These are phyloP conservation scores for Trametes versicolor DNA, from an alignment of 1,284 basidiomycete species.

Conservation along the genomic window DNA sequence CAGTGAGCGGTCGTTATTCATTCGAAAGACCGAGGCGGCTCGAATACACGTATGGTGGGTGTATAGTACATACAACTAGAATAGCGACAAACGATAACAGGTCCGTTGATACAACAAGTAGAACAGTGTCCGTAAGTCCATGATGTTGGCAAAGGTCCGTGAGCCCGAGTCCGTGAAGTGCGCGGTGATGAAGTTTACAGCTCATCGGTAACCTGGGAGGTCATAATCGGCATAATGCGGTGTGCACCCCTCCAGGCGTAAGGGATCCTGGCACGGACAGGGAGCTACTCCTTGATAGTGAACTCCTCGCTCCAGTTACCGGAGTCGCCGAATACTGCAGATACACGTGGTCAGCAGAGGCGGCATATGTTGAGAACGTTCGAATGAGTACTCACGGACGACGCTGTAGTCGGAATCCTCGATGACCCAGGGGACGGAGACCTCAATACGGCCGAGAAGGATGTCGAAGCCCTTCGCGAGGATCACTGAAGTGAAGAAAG, in stretches of 20 bases:
- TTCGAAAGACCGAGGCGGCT: too few relatives aligned
- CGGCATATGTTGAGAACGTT: background rate
- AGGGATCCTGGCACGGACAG: background rate
- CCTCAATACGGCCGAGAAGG: conserved; percentile 23
- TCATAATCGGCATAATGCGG: background rate
- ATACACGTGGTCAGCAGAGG: background rate
- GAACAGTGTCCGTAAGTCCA: background rate
- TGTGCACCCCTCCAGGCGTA: background rate
- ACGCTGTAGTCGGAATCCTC: conserved; percentile 29
- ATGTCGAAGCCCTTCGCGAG: conserved; percentile 31
- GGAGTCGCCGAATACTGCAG: conserved; percentile 39
- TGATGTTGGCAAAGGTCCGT: conserved; percentile 1
- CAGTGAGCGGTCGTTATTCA: too few relatives aligned
- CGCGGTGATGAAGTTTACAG: background rate
- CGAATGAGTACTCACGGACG: conserved; percentile 18
- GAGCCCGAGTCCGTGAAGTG: too few relatives aligned
- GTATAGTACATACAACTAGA: background rate
- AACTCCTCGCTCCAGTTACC: conserved; percentile 37
- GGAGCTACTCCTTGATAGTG: conserved; percentile 27
- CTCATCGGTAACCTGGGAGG: background rate
- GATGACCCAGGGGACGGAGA: conserved; percentile 29
- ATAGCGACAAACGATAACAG: too few relatives aligned
- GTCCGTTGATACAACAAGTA: too few relatives aligned
- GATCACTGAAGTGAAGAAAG: conserved; percentile 20
- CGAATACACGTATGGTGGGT: too few relatives aligned